phyloP scores from a whole-genome alignment of 805 yeast genomes.

The Blastobotrys mokoenaii region DNA sequence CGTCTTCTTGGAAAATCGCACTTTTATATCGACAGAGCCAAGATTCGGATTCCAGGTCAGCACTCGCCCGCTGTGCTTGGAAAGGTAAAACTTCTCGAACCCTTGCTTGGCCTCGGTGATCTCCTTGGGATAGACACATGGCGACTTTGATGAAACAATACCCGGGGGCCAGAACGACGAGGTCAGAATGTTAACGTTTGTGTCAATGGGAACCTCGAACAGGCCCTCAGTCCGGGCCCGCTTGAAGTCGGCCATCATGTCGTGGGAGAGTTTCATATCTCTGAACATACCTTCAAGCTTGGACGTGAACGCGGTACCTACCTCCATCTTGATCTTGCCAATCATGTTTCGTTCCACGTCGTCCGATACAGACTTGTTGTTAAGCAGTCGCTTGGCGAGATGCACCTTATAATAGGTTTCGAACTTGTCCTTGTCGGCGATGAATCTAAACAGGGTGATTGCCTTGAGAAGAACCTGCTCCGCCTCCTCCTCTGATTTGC shows the following conservation, averaged over 20 bases:
- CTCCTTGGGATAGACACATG: constrained; percentile 32
- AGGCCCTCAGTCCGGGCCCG: neutral
- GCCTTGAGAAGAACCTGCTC: constrained; percentile 45
- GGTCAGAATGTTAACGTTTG: constrained; percentile 49
- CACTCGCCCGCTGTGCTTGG: constrained; percentile 48
- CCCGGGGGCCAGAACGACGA: constrained; percentile 64
- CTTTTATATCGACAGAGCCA: constrained; percentile 74
- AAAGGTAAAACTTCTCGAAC: constrained; percentile 45
- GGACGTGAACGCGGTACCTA: constrained; percentile 71
- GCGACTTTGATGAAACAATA: constrained; percentile 23
- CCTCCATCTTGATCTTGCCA: constrained; percentile 59
- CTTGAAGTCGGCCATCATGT: constrained; percentile 36
- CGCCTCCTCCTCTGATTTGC: constrained; percentile 37
- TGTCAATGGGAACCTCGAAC: constrained; percentile 28
- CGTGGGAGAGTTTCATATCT: constrained; percentile 58
- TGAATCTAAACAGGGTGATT: constrained; percentile 53
- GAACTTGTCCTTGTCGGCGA: constrained; percentile 78
- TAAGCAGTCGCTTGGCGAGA: constrained; percentile 70
- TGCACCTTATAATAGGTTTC: constrained; percentile 80
- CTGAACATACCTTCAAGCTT: constrained; percentile 81
- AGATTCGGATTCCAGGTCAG: constrained; percentile 74
- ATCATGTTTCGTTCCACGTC: constrained; percentile 68
- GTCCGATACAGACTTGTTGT: constrained; percentile 35
- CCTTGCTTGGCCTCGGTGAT: constrained; percentile 35
- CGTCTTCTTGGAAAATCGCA: constrained; percentile 55